Evolutionary conservation across 208 protist genomes (phyloP).

Genomic region (Phytomonas francai): DNA sequence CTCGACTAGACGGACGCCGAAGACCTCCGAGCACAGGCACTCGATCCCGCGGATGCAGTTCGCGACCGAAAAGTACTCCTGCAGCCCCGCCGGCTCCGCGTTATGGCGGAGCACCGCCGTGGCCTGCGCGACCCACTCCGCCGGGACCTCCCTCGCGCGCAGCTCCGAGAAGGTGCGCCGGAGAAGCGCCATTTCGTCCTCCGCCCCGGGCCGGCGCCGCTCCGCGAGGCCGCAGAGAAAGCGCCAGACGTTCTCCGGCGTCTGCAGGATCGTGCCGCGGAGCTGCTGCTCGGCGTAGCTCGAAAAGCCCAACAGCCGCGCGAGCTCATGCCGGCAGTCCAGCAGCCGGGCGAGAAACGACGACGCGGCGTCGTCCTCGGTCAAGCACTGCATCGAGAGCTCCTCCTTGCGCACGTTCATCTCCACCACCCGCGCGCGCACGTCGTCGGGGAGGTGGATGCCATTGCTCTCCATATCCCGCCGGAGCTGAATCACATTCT

Average conservation of each 20-base stretch:
- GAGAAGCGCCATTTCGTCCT: slow-evolving; percentile 77
- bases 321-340: slow-evolving; percentile 74
- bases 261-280: slow-evolving; percentile 85
- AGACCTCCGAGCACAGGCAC: slow-evolving; percentile 85
- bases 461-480: slow-evolving; percentile 91
- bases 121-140: slow-evolving; percentile 71
- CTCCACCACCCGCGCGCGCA: slow-evolving; percentile 67
- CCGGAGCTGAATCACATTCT: slow-evolving; percentile 84
- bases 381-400: slow-evolving; percentile 77
- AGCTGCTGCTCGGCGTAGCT: slow-evolving; percentile 89
- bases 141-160: slow-evolving; percentile 69
- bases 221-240: slow-evolving; percentile 81
- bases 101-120: slow-evolving; percentile 57
- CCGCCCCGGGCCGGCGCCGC: slow-evolving; percentile 72
- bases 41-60: slow-evolving; percentile 88
- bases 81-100: slow-evolving; percentile 52
- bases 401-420: slow-evolving; percentile 89
- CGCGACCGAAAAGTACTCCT: slow-evolving; percentile 86
- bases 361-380: slow-evolving; percentile 54
- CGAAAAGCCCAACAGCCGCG: slow-evolving; percentile 73
- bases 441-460: slow-evolving; percentile 76
- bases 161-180: slow-evolving; percentile 65
- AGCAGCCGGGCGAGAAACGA: slow-evolving; percentile 81
- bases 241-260: slow-evolving; percentile 84
- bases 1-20: slow-evolving; percentile 78